Evolutionary conservation across 1,284 basidiomycete genomes (phyloP).

Genomic region (Phaffia rhodozyma): DNA sequence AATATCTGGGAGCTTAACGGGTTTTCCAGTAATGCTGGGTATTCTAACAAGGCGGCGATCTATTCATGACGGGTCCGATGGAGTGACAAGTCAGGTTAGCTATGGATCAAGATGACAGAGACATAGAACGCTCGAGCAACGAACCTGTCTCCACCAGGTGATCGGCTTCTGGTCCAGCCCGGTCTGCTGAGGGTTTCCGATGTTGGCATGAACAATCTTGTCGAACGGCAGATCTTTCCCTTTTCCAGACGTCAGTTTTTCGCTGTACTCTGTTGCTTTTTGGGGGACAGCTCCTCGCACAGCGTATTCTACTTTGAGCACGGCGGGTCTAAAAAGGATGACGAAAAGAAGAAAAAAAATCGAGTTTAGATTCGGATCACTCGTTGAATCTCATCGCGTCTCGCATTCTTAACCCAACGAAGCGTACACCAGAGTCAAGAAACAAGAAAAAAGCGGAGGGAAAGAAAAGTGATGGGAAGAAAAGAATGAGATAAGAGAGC

Average conservation of each 20-base stretch:
- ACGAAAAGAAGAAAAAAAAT: constrained; percentile 27
- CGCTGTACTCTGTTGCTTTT: constrained; percentile 74
- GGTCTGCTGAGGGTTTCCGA: constrained; percentile 95
- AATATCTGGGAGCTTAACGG: constrained; percentile 58
- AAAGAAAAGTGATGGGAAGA: too few species aligned
- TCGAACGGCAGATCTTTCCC: constrained; percentile 58
- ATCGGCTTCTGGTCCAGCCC: constrained; percentile 86
- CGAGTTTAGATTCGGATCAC: too few species aligned
- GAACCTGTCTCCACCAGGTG: constrained; percentile 82
- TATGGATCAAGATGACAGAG: neutral
- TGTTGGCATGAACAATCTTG: constrained; percentile 87
- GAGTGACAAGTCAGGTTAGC: neutral
- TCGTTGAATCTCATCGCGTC: too few species aligned
- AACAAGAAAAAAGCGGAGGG: too few species aligned
- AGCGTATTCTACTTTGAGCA: constrained; percentile 85
- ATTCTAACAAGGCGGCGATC: constrained; percentile 85
- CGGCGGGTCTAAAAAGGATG: constrained; percentile 54
- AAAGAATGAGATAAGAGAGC: too few species aligned
- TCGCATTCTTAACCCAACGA: too few species aligned
- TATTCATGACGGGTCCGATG: constrained; percentile 32
- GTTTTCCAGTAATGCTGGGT: constrained; percentile 68
- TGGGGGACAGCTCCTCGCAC: constrained; percentile 94
- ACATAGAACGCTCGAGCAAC: constrained; percentile 22
- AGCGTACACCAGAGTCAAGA: too few species aligned
- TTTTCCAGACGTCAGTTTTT: constrained; percentile 45